These are phyloP conservation scores for Microbotryum silenes-acaulis DNA, from an alignment of 1,284 basidiomycete species.

Conservation along the genomic window DNA sequence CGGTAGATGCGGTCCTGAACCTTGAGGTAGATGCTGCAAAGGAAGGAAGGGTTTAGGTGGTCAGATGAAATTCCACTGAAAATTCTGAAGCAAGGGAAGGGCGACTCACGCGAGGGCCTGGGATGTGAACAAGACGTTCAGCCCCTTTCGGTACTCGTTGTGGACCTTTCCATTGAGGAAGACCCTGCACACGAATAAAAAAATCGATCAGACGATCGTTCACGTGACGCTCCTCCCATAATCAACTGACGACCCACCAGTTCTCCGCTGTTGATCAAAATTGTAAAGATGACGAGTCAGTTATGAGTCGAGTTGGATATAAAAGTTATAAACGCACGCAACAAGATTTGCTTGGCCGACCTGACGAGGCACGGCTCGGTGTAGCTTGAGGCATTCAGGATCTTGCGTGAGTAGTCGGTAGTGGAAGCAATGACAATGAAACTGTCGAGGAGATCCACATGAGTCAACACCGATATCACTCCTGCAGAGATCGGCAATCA, in stretches of 20 bases:
- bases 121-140: conserved; percentile 90
- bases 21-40: conserved; percentile 66
- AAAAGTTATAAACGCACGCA: conserved; percentile 36
- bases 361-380: conserved; percentile 91
- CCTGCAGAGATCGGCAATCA: neutral
- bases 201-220: neutral
- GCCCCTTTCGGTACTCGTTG: conserved; percentile 83
- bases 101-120: conserved; percentile 71
- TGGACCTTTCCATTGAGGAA: conserved; percentile 92
- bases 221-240: neutral
- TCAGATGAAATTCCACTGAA: neutral
- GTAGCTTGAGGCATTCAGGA: conserved; percentile 79
- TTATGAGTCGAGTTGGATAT: too few species aligned
- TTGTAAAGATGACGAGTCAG: neutral
- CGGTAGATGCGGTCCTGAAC: conserved; percentile 83
- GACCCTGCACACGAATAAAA: conserved; percentile 54
- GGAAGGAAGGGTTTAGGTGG: conserved; percentile 11
- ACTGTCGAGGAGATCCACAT: conserved; percentile 44
- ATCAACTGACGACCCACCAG: conserved; percentile 53
- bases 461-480: neutral
- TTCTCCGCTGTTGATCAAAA: conserved; percentile 54
- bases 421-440: conserved; percentile 95
- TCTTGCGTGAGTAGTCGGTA: conserved; percentile 83
- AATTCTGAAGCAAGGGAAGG: conserved; percentile 21
- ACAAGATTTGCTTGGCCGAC: conserved; percentile 81